Percentiles rank a stretch among this genome's conserved stretches.
phyloP scores from a whole-genome alignment of 257 asterid genomes.

The Solanum dulcamara region DNA sequence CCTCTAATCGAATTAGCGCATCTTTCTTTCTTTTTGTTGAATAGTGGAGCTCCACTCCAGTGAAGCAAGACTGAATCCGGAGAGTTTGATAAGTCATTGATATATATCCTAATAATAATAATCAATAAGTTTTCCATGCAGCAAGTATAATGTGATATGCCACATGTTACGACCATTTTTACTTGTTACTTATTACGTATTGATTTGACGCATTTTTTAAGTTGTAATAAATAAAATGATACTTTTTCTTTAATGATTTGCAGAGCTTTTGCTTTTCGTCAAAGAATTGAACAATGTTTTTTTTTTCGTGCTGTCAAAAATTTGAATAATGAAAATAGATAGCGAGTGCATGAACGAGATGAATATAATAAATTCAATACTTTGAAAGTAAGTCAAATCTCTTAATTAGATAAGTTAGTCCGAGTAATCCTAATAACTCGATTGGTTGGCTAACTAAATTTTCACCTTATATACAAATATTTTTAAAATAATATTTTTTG shows the following conservation, averaged over 20 bases:
- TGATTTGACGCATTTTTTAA: too few species aligned
- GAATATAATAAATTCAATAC: neutral
- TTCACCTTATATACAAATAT: neutral
- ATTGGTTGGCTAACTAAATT: rapidly evolving
- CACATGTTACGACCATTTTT: too few species aligned
- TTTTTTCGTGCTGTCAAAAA: neutral
- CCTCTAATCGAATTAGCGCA: too few species aligned
- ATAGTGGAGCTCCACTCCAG: too few species aligned
- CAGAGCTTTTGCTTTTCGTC: neutral
- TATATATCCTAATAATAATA: neutral
- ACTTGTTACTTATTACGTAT: too few species aligned
- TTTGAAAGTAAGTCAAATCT: neutral
- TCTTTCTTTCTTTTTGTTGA: too few species aligned
- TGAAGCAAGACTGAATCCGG: too few species aligned
- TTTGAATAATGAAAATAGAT: neutral
- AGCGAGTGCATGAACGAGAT: neutral
- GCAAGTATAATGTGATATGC: too few species aligned
- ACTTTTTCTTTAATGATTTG: neutral
- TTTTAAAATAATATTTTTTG: neutral
- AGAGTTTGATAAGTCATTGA: neutral
- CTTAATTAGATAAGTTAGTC: too few species aligned
- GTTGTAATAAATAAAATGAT: neutral
- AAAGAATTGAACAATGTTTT: neutral
- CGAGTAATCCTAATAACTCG: neutral
- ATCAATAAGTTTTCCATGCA: too few species aligned